Conservation (phyloP, 129 eudicot genomes). For the Rutidosis leptorrhynchoides region DNA sequence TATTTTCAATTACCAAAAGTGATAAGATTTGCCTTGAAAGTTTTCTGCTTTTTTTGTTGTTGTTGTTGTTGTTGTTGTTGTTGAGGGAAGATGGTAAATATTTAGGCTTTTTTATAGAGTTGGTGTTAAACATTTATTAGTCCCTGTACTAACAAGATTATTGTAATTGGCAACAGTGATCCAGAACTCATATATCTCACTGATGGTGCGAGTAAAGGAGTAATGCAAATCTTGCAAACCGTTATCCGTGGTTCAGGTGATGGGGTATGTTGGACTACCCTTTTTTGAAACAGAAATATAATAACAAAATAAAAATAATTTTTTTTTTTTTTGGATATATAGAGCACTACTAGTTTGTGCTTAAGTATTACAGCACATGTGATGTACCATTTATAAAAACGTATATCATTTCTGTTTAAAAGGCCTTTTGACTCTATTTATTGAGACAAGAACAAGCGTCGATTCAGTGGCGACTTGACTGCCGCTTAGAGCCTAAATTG, state of each 20-base stretch:
- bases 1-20: too few species aligned
- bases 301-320: background rate
- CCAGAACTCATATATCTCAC: constrained; percentile 97
- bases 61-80: background rate
- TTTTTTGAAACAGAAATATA: background rate
- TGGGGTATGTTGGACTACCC: constrained; percentile 55
- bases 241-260: constrained; percentile 72
- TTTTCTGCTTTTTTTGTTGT: background rate
- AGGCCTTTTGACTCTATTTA: too few species aligned
- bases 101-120: background rate
- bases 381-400: constrained; percentile 15
- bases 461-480: too few species aligned
- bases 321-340: background rate
- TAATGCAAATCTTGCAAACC: constrained; percentile 82
- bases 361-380: background rate
- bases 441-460: too few species aligned
- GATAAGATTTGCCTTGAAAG: background rate
- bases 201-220: constrained; percentile 99
- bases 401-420: background rate
- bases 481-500: too few species aligned
- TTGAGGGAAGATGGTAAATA: background rate
- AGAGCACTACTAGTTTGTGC: constrained; percentile 12
- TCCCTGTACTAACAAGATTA: constrained; percentile 15
- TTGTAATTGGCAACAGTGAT: constrained; percentile 53
- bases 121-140: background rate